These are phyloP conservation scores for Raddia distichophylla DNA, from an alignment of 176 grass and related monocot species.

Conservation along the genomic window DNA sequence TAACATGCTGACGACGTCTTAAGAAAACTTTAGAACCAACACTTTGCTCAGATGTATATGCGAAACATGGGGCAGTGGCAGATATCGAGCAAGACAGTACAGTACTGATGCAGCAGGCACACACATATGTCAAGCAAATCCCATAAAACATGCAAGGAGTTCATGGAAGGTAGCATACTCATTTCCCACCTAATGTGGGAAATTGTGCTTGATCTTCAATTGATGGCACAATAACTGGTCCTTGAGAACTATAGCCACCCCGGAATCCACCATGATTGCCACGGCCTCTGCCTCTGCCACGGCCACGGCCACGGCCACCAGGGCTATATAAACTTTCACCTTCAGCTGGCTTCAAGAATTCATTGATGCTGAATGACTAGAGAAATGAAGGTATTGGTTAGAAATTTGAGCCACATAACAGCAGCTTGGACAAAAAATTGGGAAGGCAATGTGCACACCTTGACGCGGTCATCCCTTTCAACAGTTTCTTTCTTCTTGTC, in stretches of 20 bases:
- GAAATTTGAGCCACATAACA: not conserved
- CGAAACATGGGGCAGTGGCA: not conserved
- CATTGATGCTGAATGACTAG: constrained; percentile 78
- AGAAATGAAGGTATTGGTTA: not conserved
- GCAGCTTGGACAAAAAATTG: not conserved
- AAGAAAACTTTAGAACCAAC: not conserved
- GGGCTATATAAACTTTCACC: constrained; percentile 60
- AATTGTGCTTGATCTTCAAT: constrained; percentile 76
- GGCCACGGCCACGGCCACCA: constrained; percentile 55
- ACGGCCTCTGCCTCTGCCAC: constrained; percentile 54
- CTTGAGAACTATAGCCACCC: constrained; percentile 42
- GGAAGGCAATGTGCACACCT: constrained; percentile 37
- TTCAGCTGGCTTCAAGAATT: constrained; percentile 76
- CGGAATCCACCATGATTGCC: constrained; percentile 48
- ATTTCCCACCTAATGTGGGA: constrained; percentile 55
- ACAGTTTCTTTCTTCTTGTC: constrained; percentile 80
- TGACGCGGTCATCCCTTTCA: constrained; percentile 59
- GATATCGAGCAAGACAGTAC: constrained; percentile 28
- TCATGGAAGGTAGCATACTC: not conserved
- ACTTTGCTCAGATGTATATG: constrained; percentile 52
- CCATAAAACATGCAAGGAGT: constrained; percentile 15
- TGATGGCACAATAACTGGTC: constrained; percentile 21
- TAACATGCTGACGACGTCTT: not conserved
- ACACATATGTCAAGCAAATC: constrained; percentile 20
- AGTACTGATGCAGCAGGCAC: constrained; percentile 2